Evolutionary conservation across 768 basidiomycete genomes (phyloP), one percentile per base, ranked within the genome.

Genomic region (Mycena amicta): DNA sequence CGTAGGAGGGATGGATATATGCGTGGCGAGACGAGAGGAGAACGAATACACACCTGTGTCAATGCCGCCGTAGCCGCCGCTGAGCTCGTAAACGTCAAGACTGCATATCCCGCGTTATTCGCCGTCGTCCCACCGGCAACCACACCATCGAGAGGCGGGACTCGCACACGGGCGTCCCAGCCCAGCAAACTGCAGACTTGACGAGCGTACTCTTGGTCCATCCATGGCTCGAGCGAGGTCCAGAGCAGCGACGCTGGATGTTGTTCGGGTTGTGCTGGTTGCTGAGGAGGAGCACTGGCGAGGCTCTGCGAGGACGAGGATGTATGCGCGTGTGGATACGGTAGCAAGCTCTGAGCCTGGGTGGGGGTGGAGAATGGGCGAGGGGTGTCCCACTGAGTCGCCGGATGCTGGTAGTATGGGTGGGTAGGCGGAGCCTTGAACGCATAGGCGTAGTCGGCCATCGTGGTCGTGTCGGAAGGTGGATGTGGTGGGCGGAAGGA

Each of bases 121-220:
- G 87, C 77, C 67, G 85, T 66, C 86, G 85, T 25, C 82, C 82
- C 77, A 93, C 92, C 71, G 91, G 92, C 33, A 18, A 8, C 18
- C 8, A 18, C 33, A 18, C 18, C 87, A 84, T 22, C 83, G 81
- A 1, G 81, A 78, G 56, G 78, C 66, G 28, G 90, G 33, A 93
- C 85, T 72, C 87, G 87, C 75, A 92, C 84, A 70, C 71, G 81
- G 69, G 85, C 78, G 57, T 92, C 90, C 93, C 94, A 95, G 56
- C 88, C 85, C 90, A 94, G 92, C 68, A 93, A 76, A 43, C 72
- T 75, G 74, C 92, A 92, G 68, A 94, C 91, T 71, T 93, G 90
- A 73, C 90, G 89, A 43, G 88, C 90, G 78, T 95, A 96, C 71
- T 92, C 89, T 83, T 94, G 93, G 76, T 95, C 93, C 94, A 96